Percentiles rank a stretch among this genome's conserved stretches.
These are phyloP conservation scores for Lolium rigidum DNA, from an alignment of 176 grass and related monocot genomes.

Conservation along the genomic window DNA sequence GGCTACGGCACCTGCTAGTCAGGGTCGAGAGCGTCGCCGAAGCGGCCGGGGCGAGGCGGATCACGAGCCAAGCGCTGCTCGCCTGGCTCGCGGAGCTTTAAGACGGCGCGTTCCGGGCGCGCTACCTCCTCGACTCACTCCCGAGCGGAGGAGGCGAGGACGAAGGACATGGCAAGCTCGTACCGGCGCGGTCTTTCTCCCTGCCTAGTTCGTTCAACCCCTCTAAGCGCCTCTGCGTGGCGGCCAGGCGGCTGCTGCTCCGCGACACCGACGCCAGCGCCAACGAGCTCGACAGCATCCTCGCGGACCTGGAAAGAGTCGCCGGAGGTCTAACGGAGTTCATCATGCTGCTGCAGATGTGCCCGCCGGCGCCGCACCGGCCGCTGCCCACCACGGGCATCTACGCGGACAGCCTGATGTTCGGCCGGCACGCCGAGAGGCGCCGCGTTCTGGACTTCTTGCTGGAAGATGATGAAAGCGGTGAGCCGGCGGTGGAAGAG, in stretches of 20 bases:
- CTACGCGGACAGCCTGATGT: slow-evolving; percentile 37
- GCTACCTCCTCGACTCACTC: slow-evolving; percentile 32
- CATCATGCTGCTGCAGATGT: slow-evolving; percentile 37
- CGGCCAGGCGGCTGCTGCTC: slow-evolving; percentile 16
- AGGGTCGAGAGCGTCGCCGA: slow-evolving; percentile 27
- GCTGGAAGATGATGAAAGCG: neutral
- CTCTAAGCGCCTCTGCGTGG: slow-evolving; percentile 34
- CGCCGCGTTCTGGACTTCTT: slow-evolving; percentile 35
- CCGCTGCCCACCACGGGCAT: slow-evolving; percentile 28
- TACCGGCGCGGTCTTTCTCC: neutral
- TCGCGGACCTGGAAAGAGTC: slow-evolving; percentile 9
- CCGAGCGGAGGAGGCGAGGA: neutral
- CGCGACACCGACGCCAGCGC: neutral
- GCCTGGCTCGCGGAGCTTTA: slow-evolving; percentile 35
- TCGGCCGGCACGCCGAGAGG: slow-evolving; percentile 14
- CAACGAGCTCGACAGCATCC: slow-evolving; percentile 7
- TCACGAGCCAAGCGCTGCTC: slow-evolving; percentile 33
- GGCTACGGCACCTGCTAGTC: slow-evolving; percentile 5
- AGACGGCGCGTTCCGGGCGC: neutral
- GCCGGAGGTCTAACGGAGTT: slow-evolving; percentile 22
- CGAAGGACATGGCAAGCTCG: neutral
- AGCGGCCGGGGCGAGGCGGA: neutral
- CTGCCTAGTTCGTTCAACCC: slow-evolving; percentile 22
- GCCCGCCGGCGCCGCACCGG: slow-evolving; percentile 30
- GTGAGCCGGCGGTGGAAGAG: neutral